These are phyloP conservation scores for Leishmania major DNA, from an alignment of 208 protist species.

Conservation along the genomic window DNA sequence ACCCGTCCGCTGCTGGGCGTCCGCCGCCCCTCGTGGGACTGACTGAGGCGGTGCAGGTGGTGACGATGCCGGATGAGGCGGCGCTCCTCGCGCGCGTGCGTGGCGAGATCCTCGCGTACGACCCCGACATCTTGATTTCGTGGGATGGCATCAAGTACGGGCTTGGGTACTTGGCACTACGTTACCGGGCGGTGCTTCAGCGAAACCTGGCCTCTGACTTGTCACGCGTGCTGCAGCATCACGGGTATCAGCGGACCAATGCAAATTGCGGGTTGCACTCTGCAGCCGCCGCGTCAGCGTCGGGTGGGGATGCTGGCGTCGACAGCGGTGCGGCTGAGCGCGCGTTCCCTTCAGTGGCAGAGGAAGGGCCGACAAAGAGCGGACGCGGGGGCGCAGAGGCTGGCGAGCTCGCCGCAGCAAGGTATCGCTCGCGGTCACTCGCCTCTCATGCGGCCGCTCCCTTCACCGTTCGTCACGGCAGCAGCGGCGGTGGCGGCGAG, in stretches of 20 bases:
- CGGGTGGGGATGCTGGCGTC: background rate
- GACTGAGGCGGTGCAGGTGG: conserved; percentile 38
- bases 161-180: conserved; percentile 56
- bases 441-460: background rate
- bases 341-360: background rate
- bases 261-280: background rate
- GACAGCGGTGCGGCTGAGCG: background rate
- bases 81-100: conserved; percentile 51
- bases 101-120: conserved; percentile 46
- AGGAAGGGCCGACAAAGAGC: background rate
- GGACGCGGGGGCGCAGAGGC: background rate
- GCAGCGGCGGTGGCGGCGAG: background rate
- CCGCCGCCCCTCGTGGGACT: conserved; percentile 10
- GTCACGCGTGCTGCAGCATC: conserved; percentile 40
- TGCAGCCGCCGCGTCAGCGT: background rate
- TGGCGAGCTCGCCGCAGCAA: background rate
- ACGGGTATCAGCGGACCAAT: background rate
- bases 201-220: conserved; percentile 57
- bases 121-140: conserved; percentile 77
- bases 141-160: conserved; percentile 84
- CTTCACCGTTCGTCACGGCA: background rate
- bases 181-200: conserved; percentile 54
- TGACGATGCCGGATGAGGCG: conserved; percentile 45
- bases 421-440: background rate
- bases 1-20: background rate